Evolutionary conservation across 1,284 basidiomycete genomes (phyloP).

Genomic region (Ceratorhiza oryzae-sativae): DNA sequence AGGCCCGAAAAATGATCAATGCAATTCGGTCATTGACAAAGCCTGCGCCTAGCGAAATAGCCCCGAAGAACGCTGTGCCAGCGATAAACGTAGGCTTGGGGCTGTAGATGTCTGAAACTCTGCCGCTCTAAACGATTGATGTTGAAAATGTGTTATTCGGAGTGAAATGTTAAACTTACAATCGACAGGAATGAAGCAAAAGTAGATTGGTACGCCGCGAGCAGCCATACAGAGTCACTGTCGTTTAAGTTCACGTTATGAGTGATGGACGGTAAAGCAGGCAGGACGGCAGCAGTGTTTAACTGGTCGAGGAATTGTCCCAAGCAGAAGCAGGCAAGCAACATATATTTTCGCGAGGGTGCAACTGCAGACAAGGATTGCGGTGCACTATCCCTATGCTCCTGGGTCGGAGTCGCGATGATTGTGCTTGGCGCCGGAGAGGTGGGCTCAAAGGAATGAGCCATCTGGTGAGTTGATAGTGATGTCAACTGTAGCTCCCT

Average conservation of each 20-base stretch:
- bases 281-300: constrained; percentile 58
- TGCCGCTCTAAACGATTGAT: constrained; percentile 14
- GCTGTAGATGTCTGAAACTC: constrained; percentile 39
- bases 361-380: neutral
- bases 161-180: constrained; percentile 2
- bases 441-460: too few species aligned
- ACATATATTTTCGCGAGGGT: constrained; percentile 46
- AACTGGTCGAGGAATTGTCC: constrained; percentile 59
- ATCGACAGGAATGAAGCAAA: constrained; percentile 28
- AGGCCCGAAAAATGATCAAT: constrained; percentile 36
- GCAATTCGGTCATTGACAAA: constrained; percentile 37
- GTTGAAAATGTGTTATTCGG: neutral
- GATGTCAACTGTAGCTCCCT: too few species aligned
- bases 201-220: constrained; percentile 27
- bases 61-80: constrained; percentile 32
- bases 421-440: too few species aligned
- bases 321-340: constrained; percentile 56
- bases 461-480: too few species aligned
- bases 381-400: neutral
- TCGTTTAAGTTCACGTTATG: constrained; percentile 43
- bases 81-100: constrained; percentile 37
- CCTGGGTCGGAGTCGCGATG: too few species aligned
- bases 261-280: constrained; percentile 53
- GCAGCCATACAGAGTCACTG: constrained; percentile 35
- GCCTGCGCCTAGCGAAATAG: constrained; percentile 39